Conservation (phyloP, 352 stramenopile genomes). For the Bremia lactucae region DNA sequence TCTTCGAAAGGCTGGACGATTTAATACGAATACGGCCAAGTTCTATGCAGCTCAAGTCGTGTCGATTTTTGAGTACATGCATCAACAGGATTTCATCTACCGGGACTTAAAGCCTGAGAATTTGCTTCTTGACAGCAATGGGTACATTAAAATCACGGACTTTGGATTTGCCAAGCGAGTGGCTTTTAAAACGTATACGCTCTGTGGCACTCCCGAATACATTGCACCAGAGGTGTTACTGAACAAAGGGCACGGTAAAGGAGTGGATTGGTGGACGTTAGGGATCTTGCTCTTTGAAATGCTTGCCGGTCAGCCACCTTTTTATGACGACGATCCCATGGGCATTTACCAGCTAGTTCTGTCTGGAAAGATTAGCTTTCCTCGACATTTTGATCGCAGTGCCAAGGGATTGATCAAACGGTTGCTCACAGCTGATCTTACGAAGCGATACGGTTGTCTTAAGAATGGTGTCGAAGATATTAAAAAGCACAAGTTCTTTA, state of each 20-base stretch:
- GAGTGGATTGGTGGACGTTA: slow-evolving; percentile 94
- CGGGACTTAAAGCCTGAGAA: slow-evolving; percentile 95
- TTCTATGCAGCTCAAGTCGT: slow-evolving; percentile 92
- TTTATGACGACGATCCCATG: slow-evolving; percentile 94
- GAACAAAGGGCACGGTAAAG: slow-evolving; percentile 85
- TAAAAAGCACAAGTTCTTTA: slow-evolving; percentile 96
- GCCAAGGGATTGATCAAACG: slow-evolving; percentile 95
- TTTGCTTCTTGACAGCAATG: slow-evolving; percentile 89
- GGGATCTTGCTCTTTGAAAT: slow-evolving; percentile 97
- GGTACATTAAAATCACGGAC: slow-evolving; percentile 95
- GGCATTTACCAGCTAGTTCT: slow-evolving; percentile 94
- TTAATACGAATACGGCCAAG: slow-evolving; percentile 87
- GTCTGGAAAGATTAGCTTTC: slow-evolving; percentile 91
- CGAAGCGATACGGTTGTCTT: slow-evolving; percentile 93
- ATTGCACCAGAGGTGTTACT: slow-evolving; percentile 87
- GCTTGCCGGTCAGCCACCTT: slow-evolving; percentile 92
- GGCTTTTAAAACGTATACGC: slow-evolving; percentile 91
- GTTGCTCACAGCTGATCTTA: slow-evolving; percentile 92
- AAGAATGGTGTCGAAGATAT: slow-evolving; percentile 94
- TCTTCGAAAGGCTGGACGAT: slow-evolving; percentile 87
- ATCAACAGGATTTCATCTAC: slow-evolving; percentile 94
- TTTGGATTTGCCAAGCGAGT: slow-evolving; percentile 91
- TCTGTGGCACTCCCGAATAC: slow-evolving; percentile 91
- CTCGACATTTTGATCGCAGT: slow-evolving; percentile 90
- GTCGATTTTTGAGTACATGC: slow-evolving; percentile 95